Evolutionary conservation across 768 basidiomycete genomes (phyloP).

Genomic region (Tulasnella sp.): DNA sequence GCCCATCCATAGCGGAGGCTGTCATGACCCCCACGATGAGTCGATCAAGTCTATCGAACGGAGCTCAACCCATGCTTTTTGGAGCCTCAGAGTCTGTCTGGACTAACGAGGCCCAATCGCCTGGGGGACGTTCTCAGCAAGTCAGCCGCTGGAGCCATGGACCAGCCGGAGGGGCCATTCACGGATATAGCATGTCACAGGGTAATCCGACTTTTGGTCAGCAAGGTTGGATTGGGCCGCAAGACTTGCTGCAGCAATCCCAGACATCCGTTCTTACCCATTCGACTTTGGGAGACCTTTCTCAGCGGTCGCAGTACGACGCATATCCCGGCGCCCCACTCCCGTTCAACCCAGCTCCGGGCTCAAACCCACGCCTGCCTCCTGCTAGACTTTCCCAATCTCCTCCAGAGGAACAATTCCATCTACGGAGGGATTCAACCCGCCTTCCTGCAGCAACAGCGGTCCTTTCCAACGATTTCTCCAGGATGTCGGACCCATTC

Average conservation of each 20-base stretch:
- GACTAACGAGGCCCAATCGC: neutral
- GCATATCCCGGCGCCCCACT: neutral
- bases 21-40: slow-evolving; percentile 12
- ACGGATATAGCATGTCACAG: slow-evolving; percentile 24
- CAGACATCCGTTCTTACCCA: neutral
- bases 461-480: neutral
- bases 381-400: neutral
- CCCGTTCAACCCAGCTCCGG: slow-evolving; percentile 24
- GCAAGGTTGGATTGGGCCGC: slow-evolving; percentile 13
- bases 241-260: slow-evolving; percentile 15
- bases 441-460: neutral
- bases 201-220: neutral
- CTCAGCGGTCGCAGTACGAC: neutral
- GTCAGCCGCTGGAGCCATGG: neutral
- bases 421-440: neutral
- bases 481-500: neutral
- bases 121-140: neutral
- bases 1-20: neutral
- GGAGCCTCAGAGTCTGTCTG: slow-evolving; percentile 27
- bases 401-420: neutral
- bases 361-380: neutral
- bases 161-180: neutral
- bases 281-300: neutral
- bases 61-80: slow-evolving; percentile 26
- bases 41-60: slow-evolving; percentile 6